Evolutionary conservation across 1,284 basidiomycete species (phyloP).

Genomic region (Boletellus deceptivus): DNA sequence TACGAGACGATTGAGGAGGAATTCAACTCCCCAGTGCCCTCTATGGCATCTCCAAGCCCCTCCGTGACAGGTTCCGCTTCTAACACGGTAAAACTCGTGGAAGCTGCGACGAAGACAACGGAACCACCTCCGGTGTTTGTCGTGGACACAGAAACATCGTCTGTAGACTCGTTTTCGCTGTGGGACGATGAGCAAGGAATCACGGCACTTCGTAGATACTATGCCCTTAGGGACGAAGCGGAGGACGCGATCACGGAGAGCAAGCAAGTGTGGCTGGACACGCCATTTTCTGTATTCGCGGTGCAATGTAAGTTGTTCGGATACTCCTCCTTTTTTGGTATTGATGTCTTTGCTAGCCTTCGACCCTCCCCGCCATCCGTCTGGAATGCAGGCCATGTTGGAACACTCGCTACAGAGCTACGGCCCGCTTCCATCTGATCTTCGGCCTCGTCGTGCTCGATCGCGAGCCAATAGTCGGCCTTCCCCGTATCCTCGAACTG

Average conservation of each 20-base stretch:
- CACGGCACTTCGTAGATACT: slow-evolving; percentile 60
- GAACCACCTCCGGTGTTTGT: slow-evolving; percentile 47
- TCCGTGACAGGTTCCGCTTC: slow-evolving; percentile 7
- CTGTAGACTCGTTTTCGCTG: slow-evolving; percentile 43
- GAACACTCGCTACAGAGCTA: slow-evolving; percentile 71
- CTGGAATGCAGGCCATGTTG: slow-evolving; percentile 68
- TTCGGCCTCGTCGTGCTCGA: slow-evolving; percentile 56
- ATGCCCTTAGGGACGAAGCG: slow-evolving; percentile 67
- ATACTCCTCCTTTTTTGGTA: too few species aligned
- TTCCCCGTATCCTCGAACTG: slow-evolving; percentile 64
- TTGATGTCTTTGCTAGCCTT: slow-evolving; percentile 51
- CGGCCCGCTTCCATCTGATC: slow-evolving; percentile 65
- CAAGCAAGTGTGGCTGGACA: slow-evolving; percentile 63
- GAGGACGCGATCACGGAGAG: slow-evolving; percentile 66
- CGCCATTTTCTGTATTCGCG: slow-evolving; percentile 67
- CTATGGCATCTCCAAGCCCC: slow-evolving; percentile 19
- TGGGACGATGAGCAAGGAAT: slow-evolving; percentile 68
- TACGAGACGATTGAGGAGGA: slow-evolving; percentile 82
- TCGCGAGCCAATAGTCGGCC: slow-evolving; percentile 67
- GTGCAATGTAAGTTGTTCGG: slow-evolving; percentile 58
- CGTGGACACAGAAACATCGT: slow-evolving; percentile 54
- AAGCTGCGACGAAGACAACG: slow-evolving; percentile 31
- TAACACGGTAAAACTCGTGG: slow-evolving; percentile 21
- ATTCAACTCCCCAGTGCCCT: slow-evolving; percentile 41
- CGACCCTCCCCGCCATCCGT: slow-evolving; percentile 59